These are phyloP conservation scores for Brassica cretica DNA, from an alignment of 345 rosid genomes.

Conservation along the genomic window DNA sequence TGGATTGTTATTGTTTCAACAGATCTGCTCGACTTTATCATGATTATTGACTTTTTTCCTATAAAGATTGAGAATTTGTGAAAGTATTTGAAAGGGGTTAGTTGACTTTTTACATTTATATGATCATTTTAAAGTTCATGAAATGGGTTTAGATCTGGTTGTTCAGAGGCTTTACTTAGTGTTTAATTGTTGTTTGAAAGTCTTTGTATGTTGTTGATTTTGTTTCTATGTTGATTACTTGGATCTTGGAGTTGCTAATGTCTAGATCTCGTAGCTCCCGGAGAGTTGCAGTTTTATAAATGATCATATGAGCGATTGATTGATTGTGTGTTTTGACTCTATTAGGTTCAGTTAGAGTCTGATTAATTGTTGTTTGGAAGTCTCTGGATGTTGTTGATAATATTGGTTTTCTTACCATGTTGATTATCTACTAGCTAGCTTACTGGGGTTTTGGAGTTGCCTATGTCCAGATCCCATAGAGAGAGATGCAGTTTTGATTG, in stretches of 20 bases:
- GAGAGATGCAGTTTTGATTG: background rate
- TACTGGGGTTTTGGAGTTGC: background rate
- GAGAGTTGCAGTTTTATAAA: background rate
- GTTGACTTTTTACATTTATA: background rate
- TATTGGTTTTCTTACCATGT: conserved; percentile 2
- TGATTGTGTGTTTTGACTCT: conserved; percentile 16
- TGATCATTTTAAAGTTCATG: background rate
- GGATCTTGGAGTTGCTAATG: background rate
- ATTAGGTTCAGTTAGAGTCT: conserved; percentile 52
- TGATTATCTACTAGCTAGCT: conserved; percentile 2
- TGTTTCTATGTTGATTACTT: conserved; percentile 1
- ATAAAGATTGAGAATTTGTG: background rate
- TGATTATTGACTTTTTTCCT: too few species aligned
- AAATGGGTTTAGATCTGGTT: background rate
- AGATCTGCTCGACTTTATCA: too few species aligned
- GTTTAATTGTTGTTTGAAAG: conserved; percentile 10
- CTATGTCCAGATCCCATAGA: background rate
- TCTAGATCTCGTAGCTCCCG: background rate
- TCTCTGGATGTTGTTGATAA: conserved; percentile 1
- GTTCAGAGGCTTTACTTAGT: background rate
- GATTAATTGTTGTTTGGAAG: conserved; percentile 16
- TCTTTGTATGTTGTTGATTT: conserved; percentile 10
- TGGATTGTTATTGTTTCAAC: background rate
- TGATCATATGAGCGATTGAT: background rate
- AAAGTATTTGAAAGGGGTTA: background rate